Percentiles rank a stretch among this genome's conserved stretches.
Evolutionary conservation across 139 green algal species (phyloP).

Genomic region (Chlamydomonas sp.): DNA sequence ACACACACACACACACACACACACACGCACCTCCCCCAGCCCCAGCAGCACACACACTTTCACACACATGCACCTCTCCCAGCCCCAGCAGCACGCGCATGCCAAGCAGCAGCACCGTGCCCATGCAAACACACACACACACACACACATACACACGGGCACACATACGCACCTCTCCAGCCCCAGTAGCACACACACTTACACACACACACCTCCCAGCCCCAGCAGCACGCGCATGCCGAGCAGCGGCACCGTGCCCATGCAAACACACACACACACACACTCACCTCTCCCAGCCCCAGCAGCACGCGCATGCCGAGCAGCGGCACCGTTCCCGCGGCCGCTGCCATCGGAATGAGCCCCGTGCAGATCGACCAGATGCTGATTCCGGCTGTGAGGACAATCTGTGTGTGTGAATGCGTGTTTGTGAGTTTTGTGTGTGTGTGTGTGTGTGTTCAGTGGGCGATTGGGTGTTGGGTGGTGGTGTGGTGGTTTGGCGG

Average conservation of each 20-base stretch:
- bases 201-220: neutral
- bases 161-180: neutral
- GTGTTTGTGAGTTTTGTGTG: too few relatives aligned
- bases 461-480: neutral
- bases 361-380: slow-evolving; percentile 61
- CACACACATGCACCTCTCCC: slow-evolving; percentile 65
- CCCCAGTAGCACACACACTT: neutral
- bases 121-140: too few relatives aligned
- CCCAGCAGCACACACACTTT: too few relatives aligned
- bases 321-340: slow-evolving; percentile 36
- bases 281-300: slow-evolving; percentile 66
- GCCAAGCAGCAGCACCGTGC: slow-evolving; percentile 42
- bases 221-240: slow-evolving; percentile 32
- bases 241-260: slow-evolving; percentile 46
- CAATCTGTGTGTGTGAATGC: slow-evolving; percentile 10
- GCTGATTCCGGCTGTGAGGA: slow-evolving; percentile 40
- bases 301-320: slow-evolving; percentile 54
- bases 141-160: slow-evolving; percentile 33
- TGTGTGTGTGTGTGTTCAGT: neutral
- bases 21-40: slow-evolving; percentile 12
- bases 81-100: slow-evolving; percentile 60
- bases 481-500: too few relatives aligned
- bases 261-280: too few relatives aligned
- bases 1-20: neutral
- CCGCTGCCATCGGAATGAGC: slow-evolving; percentile 47